These are phyloP conservation scores for Suhomyces faveliae DNA, from an alignment of 805 yeast genomes.

Conservation along the genomic window DNA sequence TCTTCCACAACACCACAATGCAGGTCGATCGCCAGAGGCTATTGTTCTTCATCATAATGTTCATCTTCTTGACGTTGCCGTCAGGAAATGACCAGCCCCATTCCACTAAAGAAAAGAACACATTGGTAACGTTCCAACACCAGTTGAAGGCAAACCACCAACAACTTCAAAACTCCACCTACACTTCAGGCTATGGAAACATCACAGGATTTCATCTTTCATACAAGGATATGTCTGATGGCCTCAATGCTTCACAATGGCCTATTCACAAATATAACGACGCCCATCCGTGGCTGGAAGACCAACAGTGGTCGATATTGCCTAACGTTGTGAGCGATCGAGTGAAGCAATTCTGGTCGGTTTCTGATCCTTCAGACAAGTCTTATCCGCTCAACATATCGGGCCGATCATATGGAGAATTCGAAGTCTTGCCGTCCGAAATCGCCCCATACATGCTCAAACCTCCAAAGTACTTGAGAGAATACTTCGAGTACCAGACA, in stretches of 20 bases:
- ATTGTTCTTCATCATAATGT: constrained; percentile 33
- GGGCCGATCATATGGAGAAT: constrained; percentile 36
- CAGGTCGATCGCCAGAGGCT: constrained; percentile 34
- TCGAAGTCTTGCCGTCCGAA: constrained; percentile 10
- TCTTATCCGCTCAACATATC: constrained; percentile 36
- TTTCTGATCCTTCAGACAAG: not conserved
- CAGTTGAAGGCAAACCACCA: constrained; percentile 17
- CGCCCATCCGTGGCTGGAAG: constrained; percentile 45
- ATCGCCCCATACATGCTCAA: constrained; percentile 16
- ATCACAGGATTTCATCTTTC: constrained; percentile 70
- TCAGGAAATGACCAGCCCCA: constrained; percentile 13
- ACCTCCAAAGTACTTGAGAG: constrained; percentile 31
- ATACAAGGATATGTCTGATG: constrained; percentile 54
- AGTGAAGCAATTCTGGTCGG: constrained; percentile 55
- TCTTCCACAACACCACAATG: constrained; percentile 1
- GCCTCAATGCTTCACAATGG: constrained; percentile 50
- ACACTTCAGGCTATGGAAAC: constrained; percentile 59
- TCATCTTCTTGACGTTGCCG: constrained; percentile 34
- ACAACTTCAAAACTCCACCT: constrained; percentile 41
- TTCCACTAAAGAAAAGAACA: not conserved
- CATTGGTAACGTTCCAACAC: constrained; percentile 19
- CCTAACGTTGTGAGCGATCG: constrained; percentile 54
- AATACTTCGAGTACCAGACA: constrained; percentile 27
- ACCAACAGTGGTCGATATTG: constrained; percentile 53
- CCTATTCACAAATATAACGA: constrained; percentile 50